Percentiles rank a stretch among this genome's conserved stretches.
phyloP scores from a whole-genome alignment of 163 green algal genomes.

The Dunaliella salina region DNA sequence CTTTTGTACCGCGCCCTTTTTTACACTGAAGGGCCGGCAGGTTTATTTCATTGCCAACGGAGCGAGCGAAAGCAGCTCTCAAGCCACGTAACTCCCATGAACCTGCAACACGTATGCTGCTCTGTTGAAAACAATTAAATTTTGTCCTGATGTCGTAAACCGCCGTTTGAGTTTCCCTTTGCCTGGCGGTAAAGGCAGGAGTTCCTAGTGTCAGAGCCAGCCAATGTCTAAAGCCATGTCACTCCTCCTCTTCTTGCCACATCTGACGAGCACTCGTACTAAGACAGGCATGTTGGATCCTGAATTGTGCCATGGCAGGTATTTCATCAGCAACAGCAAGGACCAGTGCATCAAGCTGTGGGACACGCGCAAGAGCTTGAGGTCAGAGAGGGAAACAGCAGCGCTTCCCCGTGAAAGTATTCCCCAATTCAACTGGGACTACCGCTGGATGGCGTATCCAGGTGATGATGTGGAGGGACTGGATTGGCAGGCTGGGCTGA shows the following conservation, averaged over 20 bases:
- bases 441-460: conserved; percentile 56
- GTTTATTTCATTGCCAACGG: no score
- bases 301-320: conserved; percentile 5
- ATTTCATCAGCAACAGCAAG: conserved; percentile 89
- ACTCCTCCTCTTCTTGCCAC: no score
- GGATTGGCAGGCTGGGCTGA: no score
- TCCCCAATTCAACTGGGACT: conserved; percentile 63
- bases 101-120: no score
- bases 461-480: background rate
- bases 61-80: no score
- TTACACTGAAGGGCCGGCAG: no score
- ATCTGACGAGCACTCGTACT: background rate
- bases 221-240: background rate
- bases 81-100: no score
- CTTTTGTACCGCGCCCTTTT: no score
- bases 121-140: no score
- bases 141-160: background rate
- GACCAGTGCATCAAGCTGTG: conserved; percentile 92
- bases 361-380: conserved; percentile 61
- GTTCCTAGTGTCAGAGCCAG: background rate
- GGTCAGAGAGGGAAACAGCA: background rate
- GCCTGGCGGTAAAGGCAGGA: no score
- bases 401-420: background rate
- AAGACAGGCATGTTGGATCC: background rate
- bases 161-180: background rate